A percentile compares a stretch with the other conserved stretches of the same genome.
phyloP scores from a whole-genome alignment of 805 yeast genomes.

The Grigorovia humatica region DNA sequence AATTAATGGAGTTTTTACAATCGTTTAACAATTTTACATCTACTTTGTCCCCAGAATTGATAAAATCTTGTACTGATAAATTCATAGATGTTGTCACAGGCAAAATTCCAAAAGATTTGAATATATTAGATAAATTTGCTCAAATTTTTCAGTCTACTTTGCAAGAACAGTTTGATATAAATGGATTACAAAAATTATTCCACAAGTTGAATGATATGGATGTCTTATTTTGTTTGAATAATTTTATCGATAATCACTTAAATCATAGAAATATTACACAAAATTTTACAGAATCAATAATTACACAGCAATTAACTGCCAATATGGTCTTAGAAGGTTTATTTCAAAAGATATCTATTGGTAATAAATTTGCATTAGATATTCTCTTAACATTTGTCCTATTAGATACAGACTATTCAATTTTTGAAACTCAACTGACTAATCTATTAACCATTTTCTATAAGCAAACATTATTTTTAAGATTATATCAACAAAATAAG shows the following conservation, averaged over 20 bases:
- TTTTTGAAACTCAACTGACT: constrained; percentile 15
- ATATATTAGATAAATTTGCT: constrained; percentile 24
- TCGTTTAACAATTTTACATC: constrained; percentile 33
- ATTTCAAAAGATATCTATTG: constrained; percentile 22
- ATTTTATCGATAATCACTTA: constrained; percentile 27
- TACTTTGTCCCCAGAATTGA: constrained; percentile 30
- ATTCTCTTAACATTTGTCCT: constrained; percentile 29
- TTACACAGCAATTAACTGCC: constrained; percentile 15
- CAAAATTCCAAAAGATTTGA: constrained; percentile 22
- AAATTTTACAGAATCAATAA: constrained; percentile 17
- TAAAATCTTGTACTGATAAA: constrained; percentile 26
- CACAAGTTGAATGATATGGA: constrained; percentile 32
- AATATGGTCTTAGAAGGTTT: constrained; percentile 21
- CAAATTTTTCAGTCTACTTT: constrained; percentile 35
- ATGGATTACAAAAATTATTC: constrained; percentile 31
- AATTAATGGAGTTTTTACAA: constrained; percentile 25
- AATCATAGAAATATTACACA: not conserved
- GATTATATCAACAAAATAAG: constrained; percentile 20
- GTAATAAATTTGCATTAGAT: constrained; percentile 26
- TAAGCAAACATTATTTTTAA: constrained; percentile 18
- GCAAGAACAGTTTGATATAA: constrained; percentile 32
- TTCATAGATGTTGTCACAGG: constrained; percentile 32
- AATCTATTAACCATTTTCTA: constrained; percentile 17
- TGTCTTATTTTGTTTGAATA: constrained; percentile 30
- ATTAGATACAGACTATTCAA: constrained; percentile 29